A percentile compares a stretch with the other conserved stretches of the same genome.
phyloP scores from a whole-genome alignment of 768 basidiomycete genomes.

The Aureoboletus auriporus region DNA sequence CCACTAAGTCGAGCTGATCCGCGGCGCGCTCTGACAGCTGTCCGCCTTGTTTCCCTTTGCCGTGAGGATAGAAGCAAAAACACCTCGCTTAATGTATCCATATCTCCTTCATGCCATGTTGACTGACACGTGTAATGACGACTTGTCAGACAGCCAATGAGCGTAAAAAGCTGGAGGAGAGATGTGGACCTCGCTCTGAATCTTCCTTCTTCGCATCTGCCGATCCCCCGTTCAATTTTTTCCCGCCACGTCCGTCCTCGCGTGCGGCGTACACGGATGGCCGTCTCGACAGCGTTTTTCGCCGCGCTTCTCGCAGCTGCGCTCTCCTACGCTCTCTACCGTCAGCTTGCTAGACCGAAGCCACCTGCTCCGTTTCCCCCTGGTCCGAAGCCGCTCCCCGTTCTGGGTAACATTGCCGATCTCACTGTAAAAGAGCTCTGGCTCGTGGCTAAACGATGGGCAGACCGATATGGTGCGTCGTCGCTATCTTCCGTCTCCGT shows the following conservation, averaged over 20 bases:
- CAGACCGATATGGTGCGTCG: slow-evolving; percentile 55
- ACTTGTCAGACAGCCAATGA: neutral
- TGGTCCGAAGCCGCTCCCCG: slow-evolving; percentile 61
- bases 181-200: neutral
- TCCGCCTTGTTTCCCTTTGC: neutral
- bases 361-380: slow-evolving; percentile 49
- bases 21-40: neutral
- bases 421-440: slow-evolving; percentile 60
- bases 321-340: slow-evolving; percentile 17
- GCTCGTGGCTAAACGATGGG: slow-evolving; percentile 60
- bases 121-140: slow-evolving; percentile 4
- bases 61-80: too few species aligned
- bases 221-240: slow-evolving; percentile 5
- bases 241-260: neutral
- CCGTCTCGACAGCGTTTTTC: slow-evolving; percentile 6
- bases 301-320: slow-evolving; percentile 18
- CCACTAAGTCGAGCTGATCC: too few species aligned
- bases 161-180: slow-evolving; percentile 10
- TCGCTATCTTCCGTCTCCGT: neutral
- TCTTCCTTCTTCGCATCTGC: slow-evolving; percentile 21
- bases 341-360: slow-evolving; percentile 10
- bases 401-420: slow-evolving; percentile 63
- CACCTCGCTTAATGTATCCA: too few species aligned
- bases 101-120: neutral
- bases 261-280: slow-evolving; percentile 13